Base-by-base conservation (phyloP, 2,329 filamentous ascomycete genomes). In the Pseudofabraea citricarpa region DNA sequence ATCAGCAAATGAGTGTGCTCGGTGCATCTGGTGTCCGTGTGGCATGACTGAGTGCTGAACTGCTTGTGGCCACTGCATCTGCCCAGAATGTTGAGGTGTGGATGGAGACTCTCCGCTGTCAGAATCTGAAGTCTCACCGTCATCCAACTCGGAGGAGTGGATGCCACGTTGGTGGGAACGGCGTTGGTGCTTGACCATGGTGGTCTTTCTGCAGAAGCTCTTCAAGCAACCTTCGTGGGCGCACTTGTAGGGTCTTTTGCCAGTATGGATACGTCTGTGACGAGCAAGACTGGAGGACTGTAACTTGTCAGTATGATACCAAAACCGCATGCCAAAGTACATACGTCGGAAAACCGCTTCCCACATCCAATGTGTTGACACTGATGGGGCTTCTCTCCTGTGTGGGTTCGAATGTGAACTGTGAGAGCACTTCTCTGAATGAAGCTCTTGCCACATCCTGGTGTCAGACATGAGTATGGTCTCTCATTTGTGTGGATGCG, bases 401-500 rank as follows among this genome's bases (percentile, higher is more conserved):
- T 85, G 51, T 85, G 83, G 10, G 81, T 85, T 50, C 83, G 75
- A 44, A 81, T 82, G 59, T 87, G 83, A 31, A 86, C 82, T 3
- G 81, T 85, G 52, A 86, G 64, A 29, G 82, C 82, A 61, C 81
- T 85, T 48, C 81, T 70, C 56, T 86, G 82, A 51, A 85, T 85
- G 61, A 86, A 86, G 62, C 78, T 81, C 66, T 86, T 85, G 35
- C 78, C 77, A 57, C 82, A 86, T 5, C 74, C 77, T 7, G 71
- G 70, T 7, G 70, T 75, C 43, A 68, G 68, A 64, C 81, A 86
- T 22, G 73, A 70, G 59, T 84, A 85, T 8, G 82, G 82, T 16
- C 81, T 70, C 62, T 85, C 81, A 57, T 85, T 85, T 42, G 82
- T 86, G 63, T 86, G 82, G 57, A 85, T 86, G 49, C 82, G 74